Conservation (phyloP, 345 rosid species). For the Orychophragmus violaceus region DNA sequence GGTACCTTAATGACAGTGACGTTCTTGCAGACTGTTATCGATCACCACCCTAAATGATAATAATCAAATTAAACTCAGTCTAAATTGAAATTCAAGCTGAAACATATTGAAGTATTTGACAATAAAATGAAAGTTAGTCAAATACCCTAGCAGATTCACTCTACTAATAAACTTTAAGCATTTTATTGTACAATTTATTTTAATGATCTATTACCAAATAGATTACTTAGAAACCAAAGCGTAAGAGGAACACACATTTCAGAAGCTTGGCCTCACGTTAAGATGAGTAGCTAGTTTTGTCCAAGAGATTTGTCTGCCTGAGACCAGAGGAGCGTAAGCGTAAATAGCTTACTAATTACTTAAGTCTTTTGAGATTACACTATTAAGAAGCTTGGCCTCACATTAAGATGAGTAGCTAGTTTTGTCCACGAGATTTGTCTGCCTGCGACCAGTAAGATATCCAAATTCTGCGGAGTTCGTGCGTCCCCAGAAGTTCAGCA, state of each 20-base stretch:
- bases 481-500: constrained; percentile 73
- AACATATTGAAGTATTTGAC: neutral
- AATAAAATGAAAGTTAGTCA: neutral
- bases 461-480: constrained; percentile 75
- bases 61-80: neutral
- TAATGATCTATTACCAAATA: neutral
- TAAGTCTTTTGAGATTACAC: too few species aligned
- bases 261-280: constrained; percentile 61
- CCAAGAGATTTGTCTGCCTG: constrained; percentile 71
- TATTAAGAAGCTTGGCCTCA: too few species aligned
- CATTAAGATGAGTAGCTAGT: too few species aligned
- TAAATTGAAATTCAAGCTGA: too few species aligned
- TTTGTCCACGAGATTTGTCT: too few species aligned
- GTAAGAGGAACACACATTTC: constrained; percentile 11
- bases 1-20: constrained; percentile 68
- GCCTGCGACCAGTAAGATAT: too few species aligned
- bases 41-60: constrained; percentile 70
- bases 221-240: neutral
- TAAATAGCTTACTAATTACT: too few species aligned
- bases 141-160: constrained; percentile 87
- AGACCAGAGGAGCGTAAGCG: too few species aligned
- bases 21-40: constrained; percentile 71
- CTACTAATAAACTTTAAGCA: constrained; percentile 57
- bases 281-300: constrained; percentile 73
- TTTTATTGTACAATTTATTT: neutral